Evolutionary conservation across 75 land plant species (phyloP), one percentile per base, ranked within the genome.

Genomic region (Azolla pinnata): DNA sequence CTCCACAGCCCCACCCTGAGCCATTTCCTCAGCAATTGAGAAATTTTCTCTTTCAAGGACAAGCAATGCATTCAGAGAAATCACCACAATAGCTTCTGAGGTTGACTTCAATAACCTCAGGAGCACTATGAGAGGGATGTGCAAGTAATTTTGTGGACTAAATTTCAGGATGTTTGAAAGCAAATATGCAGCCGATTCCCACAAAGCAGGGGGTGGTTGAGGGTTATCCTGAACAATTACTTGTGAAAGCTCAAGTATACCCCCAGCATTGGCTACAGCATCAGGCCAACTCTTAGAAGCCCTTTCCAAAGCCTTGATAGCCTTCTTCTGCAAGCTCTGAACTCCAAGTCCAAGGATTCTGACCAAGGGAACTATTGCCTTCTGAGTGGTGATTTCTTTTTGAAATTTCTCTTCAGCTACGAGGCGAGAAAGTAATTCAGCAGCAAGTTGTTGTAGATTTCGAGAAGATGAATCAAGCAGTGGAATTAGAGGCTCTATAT

Each of bases 211-310:
- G 0, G 76, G 63, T 33, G 78, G 76, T 52, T 55, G 77, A 4
- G 78, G 78, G 44, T 75, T 69, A 40, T 44, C 67, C 54, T 74
- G 77, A 44, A 75, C 48, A 27, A 75, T 65, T 23, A 75, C 79
- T 33, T 66, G 67, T n/a, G 78, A 72, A 17, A 75, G 76, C 50
- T 75, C 77, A 3, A 56, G 25, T 32, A 75, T 75, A 38, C 78
- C 78, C 14, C 77, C 78, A 26, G 78, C 76, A 60, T 75, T 77
- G 9, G 69, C 76, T 27, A 75, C 62, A 25, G 78, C 76, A 54
- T 75, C 73, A 14, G 78, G 78, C 78, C 78, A 75, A 53, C 78
- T 73, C 4, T 42, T 56, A 28, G 78, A 75, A n/a, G 77, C 78
- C 30, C 60, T 55, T 54, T 75, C 78, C 28, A 75, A 28, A 28